These are phyloP conservation scores for Leccinum subtestaceum DNA, from an alignment of 768 basidiomycete species.

Conservation along the genomic window DNA sequence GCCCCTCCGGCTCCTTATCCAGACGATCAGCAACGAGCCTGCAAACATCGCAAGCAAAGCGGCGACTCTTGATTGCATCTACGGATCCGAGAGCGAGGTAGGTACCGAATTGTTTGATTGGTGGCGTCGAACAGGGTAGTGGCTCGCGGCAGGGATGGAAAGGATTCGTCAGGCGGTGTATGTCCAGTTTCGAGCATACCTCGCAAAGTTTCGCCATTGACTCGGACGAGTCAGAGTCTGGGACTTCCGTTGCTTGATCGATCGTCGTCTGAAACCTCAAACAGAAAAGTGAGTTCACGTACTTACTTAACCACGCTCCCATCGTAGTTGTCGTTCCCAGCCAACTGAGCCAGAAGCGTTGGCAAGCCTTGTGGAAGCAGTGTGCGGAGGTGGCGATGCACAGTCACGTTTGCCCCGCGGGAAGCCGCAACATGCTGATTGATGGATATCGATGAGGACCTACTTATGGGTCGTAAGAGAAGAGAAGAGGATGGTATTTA, in stretches of 20 bases:
- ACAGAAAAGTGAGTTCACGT: background rate
- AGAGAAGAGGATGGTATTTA: too few species aligned
- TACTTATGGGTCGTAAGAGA: too few species aligned
- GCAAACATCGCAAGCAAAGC: constrained; percentile 12
- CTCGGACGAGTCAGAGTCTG: background rate
- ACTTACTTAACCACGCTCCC: background rate
- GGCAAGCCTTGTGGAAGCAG: constrained; percentile 21
- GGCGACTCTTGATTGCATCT: constrained; percentile 15
- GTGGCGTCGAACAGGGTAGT: constrained; percentile 1
- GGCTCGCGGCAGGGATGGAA: constrained; percentile 6
- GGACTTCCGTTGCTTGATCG: background rate
- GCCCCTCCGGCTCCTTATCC: constrained; percentile 11
- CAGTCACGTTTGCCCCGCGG: too few species aligned
- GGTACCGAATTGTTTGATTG: background rate
- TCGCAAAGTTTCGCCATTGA: constrained; percentile 2
- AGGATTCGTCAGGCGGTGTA: background rate
- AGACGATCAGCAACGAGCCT: constrained; percentile 9
- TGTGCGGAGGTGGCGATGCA: too few species aligned
- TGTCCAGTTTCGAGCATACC: constrained; percentile 8
- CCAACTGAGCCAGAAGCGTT: too few species aligned
- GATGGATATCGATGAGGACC: too few species aligned
- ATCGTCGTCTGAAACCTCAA: background rate
- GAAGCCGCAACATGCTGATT: too few species aligned
- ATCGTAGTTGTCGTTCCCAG: background rate
- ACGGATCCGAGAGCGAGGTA: constrained; percentile 9